A percentile compares a stretch with the other conserved stretches of the same genome.
Evolutionary conservation across 2,329 filamentous ascomycete species (phyloP).

Genomic region (Hypoxylon sp.): DNA sequence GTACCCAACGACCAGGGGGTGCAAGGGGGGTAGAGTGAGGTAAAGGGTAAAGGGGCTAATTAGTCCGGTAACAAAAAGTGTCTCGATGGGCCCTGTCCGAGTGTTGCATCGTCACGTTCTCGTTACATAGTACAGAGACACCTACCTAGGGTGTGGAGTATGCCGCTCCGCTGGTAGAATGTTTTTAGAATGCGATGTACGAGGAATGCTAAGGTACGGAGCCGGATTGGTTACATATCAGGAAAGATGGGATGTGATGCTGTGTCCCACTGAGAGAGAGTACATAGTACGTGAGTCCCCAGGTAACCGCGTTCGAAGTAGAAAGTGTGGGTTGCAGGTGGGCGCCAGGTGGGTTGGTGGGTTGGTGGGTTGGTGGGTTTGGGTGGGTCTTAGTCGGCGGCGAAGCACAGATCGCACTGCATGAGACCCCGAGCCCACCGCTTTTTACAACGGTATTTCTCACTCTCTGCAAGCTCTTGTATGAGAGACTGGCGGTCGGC

Average conservation of each 20-base stretch:
- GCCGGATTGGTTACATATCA: slow-evolving; percentile 25
- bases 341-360: neutral
- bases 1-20: slow-evolving; percentile 4
- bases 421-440: slow-evolving; percentile 49
- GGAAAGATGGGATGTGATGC: slow-evolving; percentile 35
- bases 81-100: neutral
- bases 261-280: too few relatives aligned
- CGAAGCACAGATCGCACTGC: slow-evolving; percentile 40
- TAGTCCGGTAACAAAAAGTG: slow-evolving; percentile 28
- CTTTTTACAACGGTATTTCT: slow-evolving; percentile 50
- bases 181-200: too few relatives aligned
- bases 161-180: slow-evolving; percentile 19
- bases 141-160: slow-evolving; percentile 28
- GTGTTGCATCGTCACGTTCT: neutral
- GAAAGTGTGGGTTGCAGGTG: neutral
- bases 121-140: slow-evolving; percentile 23
- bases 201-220: slow-evolving; percentile 9
- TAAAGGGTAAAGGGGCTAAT: slow-evolving; percentile 25
- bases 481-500: slow-evolving; percentile 51
- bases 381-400: slow-evolving; percentile 28
- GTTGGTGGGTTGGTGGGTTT: too few relatives aligned
- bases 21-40: neutral
- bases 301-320: too few relatives aligned
- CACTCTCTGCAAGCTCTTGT: slow-evolving; percentile 45
- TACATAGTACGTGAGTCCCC: too few relatives aligned